phyloP scores from a whole-genome alignment of 2,329 filamentous ascomycete genomes.

The Nigrograna mackinnonii region DNA sequence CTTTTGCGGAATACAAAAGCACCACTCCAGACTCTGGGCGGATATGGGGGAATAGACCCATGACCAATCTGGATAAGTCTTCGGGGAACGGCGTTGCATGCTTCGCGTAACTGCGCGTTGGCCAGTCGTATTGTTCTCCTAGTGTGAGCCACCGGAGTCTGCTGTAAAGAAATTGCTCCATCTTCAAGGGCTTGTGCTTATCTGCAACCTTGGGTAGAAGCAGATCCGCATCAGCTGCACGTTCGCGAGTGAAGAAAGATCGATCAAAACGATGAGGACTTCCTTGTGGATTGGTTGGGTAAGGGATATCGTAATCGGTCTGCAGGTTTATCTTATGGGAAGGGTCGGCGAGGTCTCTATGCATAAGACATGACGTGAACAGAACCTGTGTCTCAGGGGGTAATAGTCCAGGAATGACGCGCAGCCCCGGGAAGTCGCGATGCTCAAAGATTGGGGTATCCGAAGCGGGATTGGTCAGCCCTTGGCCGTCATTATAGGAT shows the following conservation, averaged over 20 bases:
- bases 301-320: conserved; percentile 74
- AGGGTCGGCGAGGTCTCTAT: conserved; percentile 74
- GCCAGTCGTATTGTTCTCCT: conserved; percentile 97
- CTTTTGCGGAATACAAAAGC: conserved; percentile 88
- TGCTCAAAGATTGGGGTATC: conserved; percentile 40
- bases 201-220: conserved; percentile 66
- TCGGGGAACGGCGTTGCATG: conserved; percentile 72
- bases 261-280: conserved; percentile 24
- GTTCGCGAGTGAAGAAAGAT: conserved; percentile 37
- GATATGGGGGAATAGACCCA: conserved; percentile 76
- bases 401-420: conserved; percentile 75
- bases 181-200: conserved; percentile 73
- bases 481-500: conserved; percentile 31
- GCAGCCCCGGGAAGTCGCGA: conserved; percentile 58
- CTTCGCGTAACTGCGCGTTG: conserved; percentile 78
- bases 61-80: conserved; percentile 72
- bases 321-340: conserved; percentile 86
- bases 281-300: conserved; percentile 48
- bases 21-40: conserved; percentile 87
- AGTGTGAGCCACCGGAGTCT: conserved; percentile 94
- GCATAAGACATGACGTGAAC: conserved; percentile 75
- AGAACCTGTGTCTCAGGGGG: conserved; percentile 70
- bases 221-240: conserved; percentile 23
- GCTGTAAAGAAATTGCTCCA: conserved; percentile 73
- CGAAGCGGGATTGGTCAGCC: conserved; percentile 17